Base-by-base conservation (phyloP, 768 basidiomycete species). In the Psilocybe azurescens region DNA sequence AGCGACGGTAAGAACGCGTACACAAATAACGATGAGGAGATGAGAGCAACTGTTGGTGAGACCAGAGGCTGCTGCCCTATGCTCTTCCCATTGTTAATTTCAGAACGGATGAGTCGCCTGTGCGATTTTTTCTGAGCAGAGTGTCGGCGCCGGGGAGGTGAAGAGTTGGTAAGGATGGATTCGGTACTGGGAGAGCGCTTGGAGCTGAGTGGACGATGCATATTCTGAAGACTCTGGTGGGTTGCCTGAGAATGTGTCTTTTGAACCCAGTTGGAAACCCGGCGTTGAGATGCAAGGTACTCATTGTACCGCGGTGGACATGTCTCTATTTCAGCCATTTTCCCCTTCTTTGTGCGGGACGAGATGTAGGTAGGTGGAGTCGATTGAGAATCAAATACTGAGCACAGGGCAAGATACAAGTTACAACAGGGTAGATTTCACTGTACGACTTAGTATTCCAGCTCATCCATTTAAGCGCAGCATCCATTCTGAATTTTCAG, bases 191-290 rank as follows among this genome's bases (percentile, higher is more conserved):
- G 41, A 13, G 41, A 14, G 14, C 41, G 41, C 41, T 39, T 39
- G 7, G 38, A 9, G 38, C 8, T 39, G 38, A 24, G 24, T 24
- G 24, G 24, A 0, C 24, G 24, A 24, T 24, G 2, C 24, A 24
- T 24, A 24, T 24, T 24, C 24, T 24, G 24, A 24, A 24, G 24
- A 24, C 24, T 24, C 24, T 24, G 24, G 24, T 24, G 24, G 0
- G 24, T 24, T 0, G 24, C n/a, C 2, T 54, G 49, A 6, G 60
- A 58, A 18, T 46, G 32, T 14, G 60, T 61, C 16, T 58, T 28
- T n/a, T 58, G 49, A 30, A 65, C 64, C 64, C 64, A 65, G 39
- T 59, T 39, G 10, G 64, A 61, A n/a, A 65, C 64, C 2, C 64
- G 56, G 14, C 58, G 64, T 36, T 65, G 64, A 13, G 60, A 56